These are phyloP conservation scores for Paramecium biaurelia DNA, from an alignment of 73 alveolate species.

Conservation along the genomic window DNA sequence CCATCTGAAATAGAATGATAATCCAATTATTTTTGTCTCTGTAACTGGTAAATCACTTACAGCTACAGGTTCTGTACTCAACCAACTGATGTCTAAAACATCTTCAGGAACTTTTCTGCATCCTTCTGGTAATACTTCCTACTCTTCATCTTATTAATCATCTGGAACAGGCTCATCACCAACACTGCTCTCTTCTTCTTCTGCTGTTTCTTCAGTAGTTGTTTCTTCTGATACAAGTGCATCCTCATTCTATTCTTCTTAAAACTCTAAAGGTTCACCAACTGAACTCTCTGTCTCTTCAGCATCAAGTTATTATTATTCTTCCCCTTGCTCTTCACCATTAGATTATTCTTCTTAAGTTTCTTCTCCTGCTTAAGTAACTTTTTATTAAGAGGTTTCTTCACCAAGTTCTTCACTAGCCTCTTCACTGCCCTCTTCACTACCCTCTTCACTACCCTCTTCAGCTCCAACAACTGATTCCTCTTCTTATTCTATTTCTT, in stretches of 20 bases:
- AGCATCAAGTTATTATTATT: neutral
- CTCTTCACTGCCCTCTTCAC: too few species aligned
- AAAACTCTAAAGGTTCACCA: neutral
- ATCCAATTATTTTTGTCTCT: neutral
- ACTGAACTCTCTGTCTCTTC: neutral
- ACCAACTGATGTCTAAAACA: neutral
- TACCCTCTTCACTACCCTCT: neutral
- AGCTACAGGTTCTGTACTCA: neutral
- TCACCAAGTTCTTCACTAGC: too few species aligned
- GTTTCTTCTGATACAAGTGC: neutral
- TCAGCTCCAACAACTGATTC: neutral
- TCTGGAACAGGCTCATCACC: neutral
- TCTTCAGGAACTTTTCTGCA: constrained; percentile 33
- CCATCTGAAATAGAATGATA: constrained; percentile 51
- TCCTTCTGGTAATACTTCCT: constrained; percentile 37
- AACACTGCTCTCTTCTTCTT: neutral
- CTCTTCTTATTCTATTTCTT: neutral
- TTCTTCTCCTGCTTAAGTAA: neutral
- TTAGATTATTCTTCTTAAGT: neutral
- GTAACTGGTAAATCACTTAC: constrained; percentile 22
- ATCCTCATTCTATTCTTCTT: neutral
- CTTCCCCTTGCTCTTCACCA: neutral
- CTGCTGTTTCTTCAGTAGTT: neutral
- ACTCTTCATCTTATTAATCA: constrained; percentile 10
- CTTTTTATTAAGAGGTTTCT: neutral